Conservation (phyloP, 345 rosid species). For the Cardamine chenopodiifolia region DNA sequence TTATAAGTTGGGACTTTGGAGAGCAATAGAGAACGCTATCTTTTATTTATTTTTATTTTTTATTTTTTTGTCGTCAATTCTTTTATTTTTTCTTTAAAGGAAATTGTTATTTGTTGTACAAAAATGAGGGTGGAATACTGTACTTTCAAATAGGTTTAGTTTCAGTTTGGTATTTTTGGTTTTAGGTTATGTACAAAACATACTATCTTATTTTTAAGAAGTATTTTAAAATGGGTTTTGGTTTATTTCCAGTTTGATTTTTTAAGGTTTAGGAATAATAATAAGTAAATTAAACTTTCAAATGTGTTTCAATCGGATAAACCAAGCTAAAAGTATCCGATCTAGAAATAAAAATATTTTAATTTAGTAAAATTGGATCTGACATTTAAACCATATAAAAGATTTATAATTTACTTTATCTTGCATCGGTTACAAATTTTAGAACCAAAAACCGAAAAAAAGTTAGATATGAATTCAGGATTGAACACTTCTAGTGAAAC, state of each 20-base stretch:
- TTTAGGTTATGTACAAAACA: not conserved
- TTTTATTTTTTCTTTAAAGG: not conserved
- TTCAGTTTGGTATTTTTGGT: not conserved
- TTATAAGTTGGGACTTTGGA: not conserved
- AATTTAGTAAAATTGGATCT: no score
- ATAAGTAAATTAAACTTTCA: not conserved
- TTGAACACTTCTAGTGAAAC: not conserved
- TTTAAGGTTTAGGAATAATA: not conserved
- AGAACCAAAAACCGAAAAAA: no score
- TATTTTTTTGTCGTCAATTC: no score
- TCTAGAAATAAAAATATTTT: not conserved
- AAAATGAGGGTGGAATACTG: not conserved
- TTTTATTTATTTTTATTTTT: not conserved
- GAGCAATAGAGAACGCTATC: slow-evolving; percentile 4
- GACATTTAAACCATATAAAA: not conserved
- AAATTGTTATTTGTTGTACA: not conserved
- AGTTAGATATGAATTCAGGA: not conserved
- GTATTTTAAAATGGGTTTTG: not conserved
- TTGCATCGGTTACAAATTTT: not conserved
- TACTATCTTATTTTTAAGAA: not conserved
- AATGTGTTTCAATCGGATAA: not conserved
- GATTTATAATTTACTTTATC: not conserved
- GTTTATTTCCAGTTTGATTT: not conserved
- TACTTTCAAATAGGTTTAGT: not conserved
- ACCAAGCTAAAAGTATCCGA: not conserved